phyloP scores from a whole-genome alignment of 208 protist species.

The Herpetomonas samuelpessoai region DNA sequence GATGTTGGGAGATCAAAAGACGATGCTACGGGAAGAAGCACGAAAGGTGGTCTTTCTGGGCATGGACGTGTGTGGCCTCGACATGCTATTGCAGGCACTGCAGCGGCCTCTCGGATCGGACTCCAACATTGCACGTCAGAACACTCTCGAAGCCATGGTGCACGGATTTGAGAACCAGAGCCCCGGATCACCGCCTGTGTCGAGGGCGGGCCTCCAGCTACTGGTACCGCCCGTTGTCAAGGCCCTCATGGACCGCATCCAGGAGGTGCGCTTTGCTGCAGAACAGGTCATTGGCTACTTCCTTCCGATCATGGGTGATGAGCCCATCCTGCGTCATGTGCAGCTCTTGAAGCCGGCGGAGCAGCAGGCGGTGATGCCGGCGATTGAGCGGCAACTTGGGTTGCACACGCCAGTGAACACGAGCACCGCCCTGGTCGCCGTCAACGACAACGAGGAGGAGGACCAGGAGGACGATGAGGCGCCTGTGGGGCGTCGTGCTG shows the following conservation, averaged over 20 bases:
- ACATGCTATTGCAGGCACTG: conserved; percentile 56
- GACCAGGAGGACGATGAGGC: conserved; percentile 14
- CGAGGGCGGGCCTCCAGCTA: conserved; percentile 33
- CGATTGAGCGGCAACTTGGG: conserved; percentile 71
- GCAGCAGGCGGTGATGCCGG: conserved; percentile 64
- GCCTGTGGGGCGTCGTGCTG: background rate
- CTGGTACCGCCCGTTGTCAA: conserved; percentile 60
- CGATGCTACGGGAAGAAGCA: conserved; percentile 73
- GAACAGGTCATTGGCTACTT: conserved; percentile 74
- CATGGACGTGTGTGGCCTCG: conserved; percentile 64
- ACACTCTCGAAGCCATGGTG: conserved; percentile 71
- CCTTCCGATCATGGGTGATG: conserved; percentile 58
- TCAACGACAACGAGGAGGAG: conserved; percentile 13
- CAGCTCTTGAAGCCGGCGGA: conserved; percentile 75
- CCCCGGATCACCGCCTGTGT: conserved; percentile 26
- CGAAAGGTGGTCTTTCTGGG: conserved; percentile 43
- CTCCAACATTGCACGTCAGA: conserved; percentile 69
- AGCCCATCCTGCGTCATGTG: conserved; percentile 47
- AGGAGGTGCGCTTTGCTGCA: conserved; percentile 71
- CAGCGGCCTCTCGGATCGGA: conserved; percentile 75
- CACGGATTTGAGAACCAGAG: conserved; percentile 55
- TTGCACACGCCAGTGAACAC: conserved; percentile 18
- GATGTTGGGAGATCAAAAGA: conserved; percentile 84
- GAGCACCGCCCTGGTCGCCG: conserved; percentile 10
- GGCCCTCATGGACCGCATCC: conserved; percentile 78